Base-by-base conservation (phyloP, 768 basidiomycete genomes). In the Phaeolepiota aurea region DNA sequence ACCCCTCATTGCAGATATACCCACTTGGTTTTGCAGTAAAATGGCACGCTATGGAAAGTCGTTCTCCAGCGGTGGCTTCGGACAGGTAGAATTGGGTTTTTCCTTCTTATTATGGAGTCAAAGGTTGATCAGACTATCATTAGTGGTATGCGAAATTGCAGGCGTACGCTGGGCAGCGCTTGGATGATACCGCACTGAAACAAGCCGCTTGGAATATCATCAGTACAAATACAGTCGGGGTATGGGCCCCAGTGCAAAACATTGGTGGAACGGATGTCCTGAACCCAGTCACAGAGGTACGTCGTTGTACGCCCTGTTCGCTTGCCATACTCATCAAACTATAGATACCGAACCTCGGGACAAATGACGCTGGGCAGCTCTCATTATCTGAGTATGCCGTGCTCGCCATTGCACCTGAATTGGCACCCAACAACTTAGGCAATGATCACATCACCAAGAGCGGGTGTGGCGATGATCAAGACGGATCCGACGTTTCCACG, bases 201-300 rank as follows among this genome's bases (percentile, higher is more conserved):
- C 54, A 61, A 51, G 55, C 59, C 3, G 64, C 64, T 13, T 64
- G 63, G 63, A 48, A 56, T 21, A 45, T 55, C 35, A 51, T 63
- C 32, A 56, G 46, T 36, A 50, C 42, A 1, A 63, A 58, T 35
- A 61, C 52, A 4, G 57, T 55, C 13, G 64, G 64, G 3, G 55
- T 65, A 13, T 64, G 56, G 53, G 49, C 55, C n/a, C 59, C 61
- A 28, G 52, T 55, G 41, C 72, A 65, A 14, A 52, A 62, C 9
- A 53, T 72, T 20, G 60, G 72, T 35, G 65, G 64, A 3, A 61
- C 56, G 13, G 60, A 70, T 25, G 67, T 81, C 44, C 63, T 79
- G 9, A 66, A 74, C 37, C 63, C 63, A 5, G 55, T 68, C 45
- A 54, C 51, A 0, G 71, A 77, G 32, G 59, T 68, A 42, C 43